A percentile compares a stretch with the other conserved stretches of the same genome.
These are phyloP conservation scores for Malassezia globosa DNA, from an alignment of 1,284 basidiomycete species.

Conservation along the genomic window DNA sequence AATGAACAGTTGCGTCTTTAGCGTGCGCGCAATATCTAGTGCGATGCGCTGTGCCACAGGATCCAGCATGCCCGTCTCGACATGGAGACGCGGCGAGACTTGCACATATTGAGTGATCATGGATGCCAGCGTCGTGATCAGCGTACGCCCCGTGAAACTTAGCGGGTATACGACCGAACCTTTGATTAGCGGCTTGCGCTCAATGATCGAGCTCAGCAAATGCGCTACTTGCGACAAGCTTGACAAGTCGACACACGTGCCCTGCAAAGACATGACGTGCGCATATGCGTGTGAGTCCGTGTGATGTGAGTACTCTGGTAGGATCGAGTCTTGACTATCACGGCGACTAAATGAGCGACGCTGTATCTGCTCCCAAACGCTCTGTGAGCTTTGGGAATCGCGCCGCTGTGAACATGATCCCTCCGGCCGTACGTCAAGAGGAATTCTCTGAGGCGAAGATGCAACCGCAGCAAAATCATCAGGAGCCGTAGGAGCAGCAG, in stretches of 20 bases:
- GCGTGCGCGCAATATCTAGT: constrained; percentile 69
- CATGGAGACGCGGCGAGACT: constrained; percentile 11
- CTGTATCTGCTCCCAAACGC: too few relatives aligned
- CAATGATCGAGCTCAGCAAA: constrained; percentile 72
- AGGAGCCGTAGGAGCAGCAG: too few relatives aligned
- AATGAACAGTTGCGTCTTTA: constrained; percentile 86
- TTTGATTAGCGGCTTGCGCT: constrained; percentile 65
- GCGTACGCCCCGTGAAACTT: constrained; percentile 42
- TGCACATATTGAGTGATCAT: constrained; percentile 21
- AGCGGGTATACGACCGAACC: constrained; percentile 40
- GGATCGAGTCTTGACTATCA: not conserved
- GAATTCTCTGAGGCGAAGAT: too few relatives aligned
- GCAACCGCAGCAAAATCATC: too few relatives aligned
- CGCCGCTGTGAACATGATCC: too few relatives aligned
- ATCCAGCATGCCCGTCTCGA: constrained; percentile 3
- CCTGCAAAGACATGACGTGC: not conserved
- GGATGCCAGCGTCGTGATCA: constrained; percentile 31
- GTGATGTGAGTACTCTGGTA: not conserved
- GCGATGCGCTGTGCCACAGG: constrained; percentile 58
- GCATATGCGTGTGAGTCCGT: not conserved
- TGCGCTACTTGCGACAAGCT: constrained; percentile 78
- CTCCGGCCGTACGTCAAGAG: too few relatives aligned
- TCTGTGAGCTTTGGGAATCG: too few relatives aligned
- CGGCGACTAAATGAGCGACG: too few relatives aligned
- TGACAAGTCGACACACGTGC: constrained; percentile 60